Evolutionary conservation across 352 stramenopile genomes (phyloP), one percentile per base, ranked within the genome.

Genomic region (Detonula confervacea): DNA sequence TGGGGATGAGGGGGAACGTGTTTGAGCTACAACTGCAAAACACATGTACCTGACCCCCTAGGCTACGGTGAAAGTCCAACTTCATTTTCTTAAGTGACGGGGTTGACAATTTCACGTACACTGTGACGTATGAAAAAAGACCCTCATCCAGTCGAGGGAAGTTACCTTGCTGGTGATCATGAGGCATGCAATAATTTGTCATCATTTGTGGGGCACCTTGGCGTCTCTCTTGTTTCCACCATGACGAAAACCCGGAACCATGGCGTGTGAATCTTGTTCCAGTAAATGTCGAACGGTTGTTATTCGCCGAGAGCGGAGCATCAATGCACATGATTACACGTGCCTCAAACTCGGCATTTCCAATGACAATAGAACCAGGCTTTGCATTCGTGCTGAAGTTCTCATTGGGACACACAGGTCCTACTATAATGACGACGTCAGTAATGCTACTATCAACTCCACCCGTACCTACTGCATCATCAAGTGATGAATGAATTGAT

Each of bases 31-130:
- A 71, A 6, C n/a, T 37, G 47, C 62, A 71, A 35, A 27, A 61
- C 9, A 61, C 62, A 61, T 71, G 42, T 14, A 24, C 33, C 47
- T 71, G 62, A 39, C 62, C 62, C n/a, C 62, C 62, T 35, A 71
- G 20, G 3, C 14, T 51, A 9, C 29, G 27, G 59, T 61, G 46
- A 33, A 71, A 71, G 30, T 47, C 62, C 30, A 61, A 27, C 44
- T 51, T 71, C 14, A 39, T 35, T 2, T 51, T 25, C 5, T 52
- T 46, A 14, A 35, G 24, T 33, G 5, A 14, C 18, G 25, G 27
- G 20, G n/a, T 20, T 52, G 47, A 1, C 22, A 65, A 20, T 16
- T 65, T 65, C 18, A 65, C 57, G 16, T 65, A 65, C 6, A 65
- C 57, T 35, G 47, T 56, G 3, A 56, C 24, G n/a, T 56, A 56